Percentiles rank a stretch among this genome's conserved stretches.
phyloP scores from a whole-genome alignment of 2,329 filamentous ascomycete genomes.

The Aureobasidium leucospermi region DNA sequence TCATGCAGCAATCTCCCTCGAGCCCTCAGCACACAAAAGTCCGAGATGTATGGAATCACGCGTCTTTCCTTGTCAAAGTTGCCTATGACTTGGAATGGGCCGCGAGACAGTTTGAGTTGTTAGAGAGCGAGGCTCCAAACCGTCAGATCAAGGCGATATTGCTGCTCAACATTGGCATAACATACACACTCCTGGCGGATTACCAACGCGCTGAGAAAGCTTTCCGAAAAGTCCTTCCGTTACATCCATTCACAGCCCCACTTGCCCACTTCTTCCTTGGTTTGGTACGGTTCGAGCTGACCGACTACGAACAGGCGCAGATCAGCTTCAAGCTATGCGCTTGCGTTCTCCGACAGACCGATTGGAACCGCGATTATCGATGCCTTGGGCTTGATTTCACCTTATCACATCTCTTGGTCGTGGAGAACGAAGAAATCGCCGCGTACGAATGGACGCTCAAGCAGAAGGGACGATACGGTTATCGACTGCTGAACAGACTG shows the following conservation, averaged over 20 bases:
- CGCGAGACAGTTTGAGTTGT: slow-evolving; percentile 21
- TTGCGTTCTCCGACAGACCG: not conserved
- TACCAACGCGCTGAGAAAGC: slow-evolving; percentile 19
- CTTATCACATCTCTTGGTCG: not conserved
- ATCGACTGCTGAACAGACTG: not conserved
- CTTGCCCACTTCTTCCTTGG: slow-evolving; percentile 25
- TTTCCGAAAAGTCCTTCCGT: slow-evolving; percentile 18
- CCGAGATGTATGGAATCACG: slow-evolving; percentile 29
- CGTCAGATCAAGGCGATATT: slow-evolving; percentile 18
- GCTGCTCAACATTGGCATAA: slow-evolving; percentile 24
- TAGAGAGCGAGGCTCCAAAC: slow-evolving; percentile 18
- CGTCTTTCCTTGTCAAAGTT: slow-evolving; percentile 23
- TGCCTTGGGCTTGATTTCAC: not conserved
- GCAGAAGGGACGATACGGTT: not conserved
- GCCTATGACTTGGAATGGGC: slow-evolving; percentile 27
- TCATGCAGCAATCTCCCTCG: not conserved
- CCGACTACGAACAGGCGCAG: slow-evolving; percentile 10
- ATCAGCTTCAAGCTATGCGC: slow-evolving; percentile 11
- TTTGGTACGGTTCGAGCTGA: slow-evolving; percentile 22
- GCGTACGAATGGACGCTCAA: slow-evolving; percentile 5
- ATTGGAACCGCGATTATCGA: not conserved
- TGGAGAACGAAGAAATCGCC: slow-evolving; percentile 2
- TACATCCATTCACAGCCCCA: not conserved
- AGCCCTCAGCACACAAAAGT: not conserved
- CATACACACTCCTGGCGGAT: slow-evolving; percentile 26